A percentile compares a stretch with the other conserved stretches of the same genome.
Conservation (phyloP, 139 green algal species). For the Tetradesmus obliquus region DNA sequence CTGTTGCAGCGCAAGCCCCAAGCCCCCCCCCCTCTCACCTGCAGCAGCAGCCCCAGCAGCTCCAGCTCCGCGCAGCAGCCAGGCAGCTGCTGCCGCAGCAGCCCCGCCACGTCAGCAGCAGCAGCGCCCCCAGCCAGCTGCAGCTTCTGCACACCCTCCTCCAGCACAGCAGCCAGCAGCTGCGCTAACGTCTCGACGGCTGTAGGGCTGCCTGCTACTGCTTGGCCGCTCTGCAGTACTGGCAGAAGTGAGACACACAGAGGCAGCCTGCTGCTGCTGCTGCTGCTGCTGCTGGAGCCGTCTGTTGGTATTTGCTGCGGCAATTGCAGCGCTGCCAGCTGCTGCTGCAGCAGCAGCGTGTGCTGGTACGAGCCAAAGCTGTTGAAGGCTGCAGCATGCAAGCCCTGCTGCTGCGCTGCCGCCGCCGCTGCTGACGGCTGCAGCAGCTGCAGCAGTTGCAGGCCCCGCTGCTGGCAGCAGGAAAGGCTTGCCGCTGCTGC, state of each 20-base stretch:
- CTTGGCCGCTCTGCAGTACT: background rate
- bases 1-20: background rate
- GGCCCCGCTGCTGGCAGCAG: slow-evolving; percentile 18
- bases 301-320: background rate
- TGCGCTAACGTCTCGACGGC: background rate
- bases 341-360: background rate
- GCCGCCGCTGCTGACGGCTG: slow-evolving; percentile 1
- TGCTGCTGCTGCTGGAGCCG: background rate
- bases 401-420: background rate
- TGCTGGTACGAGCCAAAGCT: slow-evolving; percentile 15
- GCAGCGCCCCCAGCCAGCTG: background rate
- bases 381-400: slow-evolving; percentile 13
- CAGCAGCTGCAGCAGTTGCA: slow-evolving; percentile 41
- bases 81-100: background rate
- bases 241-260: background rate
- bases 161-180: background rate
- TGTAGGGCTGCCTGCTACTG: background rate
- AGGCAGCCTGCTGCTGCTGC: slow-evolving; percentile 1
- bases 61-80: background rate
- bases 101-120: background rate
- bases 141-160: slow-evolving; percentile 6
- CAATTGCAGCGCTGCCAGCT: background rate
- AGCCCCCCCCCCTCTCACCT: background rate
- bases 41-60: background rate
- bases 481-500: background rate